Evolutionary conservation across 805 yeast species (phyloP), one percentile per base, ranked within the genome.

Genomic region (Metschnikowia sp.): DNA sequence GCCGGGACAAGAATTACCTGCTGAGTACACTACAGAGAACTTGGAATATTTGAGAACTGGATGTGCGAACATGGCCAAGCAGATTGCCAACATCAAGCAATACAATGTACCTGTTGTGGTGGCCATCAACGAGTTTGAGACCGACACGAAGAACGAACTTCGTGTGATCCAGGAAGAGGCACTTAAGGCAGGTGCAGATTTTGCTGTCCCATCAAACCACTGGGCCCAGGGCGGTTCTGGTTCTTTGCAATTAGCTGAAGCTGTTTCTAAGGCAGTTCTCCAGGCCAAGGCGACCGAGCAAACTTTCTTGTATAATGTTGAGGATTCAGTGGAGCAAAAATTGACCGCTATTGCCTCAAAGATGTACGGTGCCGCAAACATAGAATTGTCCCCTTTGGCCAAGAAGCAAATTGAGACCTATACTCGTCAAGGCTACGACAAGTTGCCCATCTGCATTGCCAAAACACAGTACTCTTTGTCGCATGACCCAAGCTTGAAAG

Each of bases 151-250:
- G 19, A 84, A 81, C 37, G 98, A 92, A 72, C 82, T 88, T 56
- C 86, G 79, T 45, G 80, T 84, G 35, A 88, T 92, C 57, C 86
- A 82, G 61, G 78, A 82, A 60, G 91, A 87, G 55, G 86, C 98
- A 8, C 58, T 85, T 41, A 79, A 79, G 60, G 96, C 97, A n/a
- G 98, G 98, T 57, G 98, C 98, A 9, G 76, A 77, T 53, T 95
- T 84, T 63, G 97, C 97, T 10, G 88, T 90, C 55, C 83, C 87
- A 13, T 82, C 96, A 7, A 86, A 84, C 70, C 98, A 92, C 70
- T 92, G 96, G 96, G 96, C 88, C 57, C 79, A 88, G 69, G 98
- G 98, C 72, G 98, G 98, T 55, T 70, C 72, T 51, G 98, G 98
- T 48, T 96, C 98, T 26, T 65, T 87, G 47, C 83, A 79, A 32